Conservation (phyloP, 257 asterid genomes). For the Nemophila menziesii region DNA sequence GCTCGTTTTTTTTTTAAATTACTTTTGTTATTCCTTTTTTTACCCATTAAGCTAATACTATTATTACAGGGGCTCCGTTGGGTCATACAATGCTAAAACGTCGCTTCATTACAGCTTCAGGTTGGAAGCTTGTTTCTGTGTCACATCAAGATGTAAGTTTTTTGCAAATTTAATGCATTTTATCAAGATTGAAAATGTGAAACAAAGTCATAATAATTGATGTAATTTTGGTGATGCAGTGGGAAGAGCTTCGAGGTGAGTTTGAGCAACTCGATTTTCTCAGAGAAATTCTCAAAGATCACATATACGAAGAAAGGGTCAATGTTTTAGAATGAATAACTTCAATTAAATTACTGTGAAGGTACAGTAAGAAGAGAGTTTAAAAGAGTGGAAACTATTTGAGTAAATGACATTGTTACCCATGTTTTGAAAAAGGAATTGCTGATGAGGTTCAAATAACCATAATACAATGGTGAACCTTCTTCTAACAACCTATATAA, state of each 20-base stretch:
- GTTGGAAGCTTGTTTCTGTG: constrained; percentile 73
- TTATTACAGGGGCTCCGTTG: constrained; percentile 56
- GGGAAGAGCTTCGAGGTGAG: constrained; percentile 88
- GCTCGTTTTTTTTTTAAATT: background rate
- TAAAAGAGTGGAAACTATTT: no score
- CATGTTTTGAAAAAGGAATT: no score
- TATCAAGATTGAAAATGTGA: background rate
- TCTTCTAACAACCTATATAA: no score
- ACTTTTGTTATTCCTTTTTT: background rate
- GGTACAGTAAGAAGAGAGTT: no score
- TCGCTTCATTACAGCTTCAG: constrained; percentile 65
- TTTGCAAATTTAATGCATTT: no score
- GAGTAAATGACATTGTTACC: no score
- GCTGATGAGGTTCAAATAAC: no score
- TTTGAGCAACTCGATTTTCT: constrained; percentile 79
- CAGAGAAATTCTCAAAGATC: constrained; percentile 36
- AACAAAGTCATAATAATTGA: background rate
- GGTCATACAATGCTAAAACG: constrained; percentile 89
- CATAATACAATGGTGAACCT: no score
- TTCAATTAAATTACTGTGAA: background rate
- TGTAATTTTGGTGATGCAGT: constrained; percentile 34
- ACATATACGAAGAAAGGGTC: constrained; percentile 16
- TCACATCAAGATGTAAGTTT: constrained; percentile 65
- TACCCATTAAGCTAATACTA: constrained; percentile 5
- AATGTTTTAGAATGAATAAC: background rate